These are phyloP conservation scores for Solanum chmielewskii DNA, from an alignment of 257 asterid species.

Conservation along the genomic window DNA sequence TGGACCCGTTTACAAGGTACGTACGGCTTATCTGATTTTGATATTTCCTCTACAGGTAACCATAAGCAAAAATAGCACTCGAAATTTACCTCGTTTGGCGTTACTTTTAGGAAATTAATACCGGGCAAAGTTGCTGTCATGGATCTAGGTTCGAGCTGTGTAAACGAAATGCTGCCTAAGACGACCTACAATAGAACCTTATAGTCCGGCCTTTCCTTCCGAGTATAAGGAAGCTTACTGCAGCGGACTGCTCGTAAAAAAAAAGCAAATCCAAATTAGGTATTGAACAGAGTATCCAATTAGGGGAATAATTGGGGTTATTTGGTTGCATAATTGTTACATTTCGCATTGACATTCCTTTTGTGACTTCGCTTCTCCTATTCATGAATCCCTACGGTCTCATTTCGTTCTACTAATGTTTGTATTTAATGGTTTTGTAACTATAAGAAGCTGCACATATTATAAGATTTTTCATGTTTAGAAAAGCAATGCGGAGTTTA, in stretches of 20 bases:
- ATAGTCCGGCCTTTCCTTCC: background rate
- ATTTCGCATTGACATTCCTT: background rate
- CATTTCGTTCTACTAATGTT: background rate
- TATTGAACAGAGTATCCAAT: background rate
- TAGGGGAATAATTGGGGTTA: background rate
- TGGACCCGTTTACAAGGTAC: slow-evolving; percentile 75
- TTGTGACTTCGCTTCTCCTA: background rate
- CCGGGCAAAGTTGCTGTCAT: background rate
- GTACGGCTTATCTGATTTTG: background rate
- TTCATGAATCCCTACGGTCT: background rate
- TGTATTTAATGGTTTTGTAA: background rate
- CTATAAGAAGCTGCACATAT: background rate
- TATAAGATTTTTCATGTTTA: background rate
- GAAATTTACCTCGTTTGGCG: background rate
- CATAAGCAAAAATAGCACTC: background rate
- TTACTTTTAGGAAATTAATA: no score
- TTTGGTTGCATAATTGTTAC: background rate
- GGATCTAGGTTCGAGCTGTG: background rate
- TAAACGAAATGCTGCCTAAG: background rate
- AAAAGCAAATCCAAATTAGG: background rate
- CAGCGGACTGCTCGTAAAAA: background rate
- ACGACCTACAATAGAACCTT: background rate
- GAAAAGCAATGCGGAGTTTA: background rate
- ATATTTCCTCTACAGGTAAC: background rate
- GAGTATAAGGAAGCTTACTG: background rate